Evolutionary conservation across 441 rosid genomes (phyloP).

Genomic region (Breynia disticha): DNA sequence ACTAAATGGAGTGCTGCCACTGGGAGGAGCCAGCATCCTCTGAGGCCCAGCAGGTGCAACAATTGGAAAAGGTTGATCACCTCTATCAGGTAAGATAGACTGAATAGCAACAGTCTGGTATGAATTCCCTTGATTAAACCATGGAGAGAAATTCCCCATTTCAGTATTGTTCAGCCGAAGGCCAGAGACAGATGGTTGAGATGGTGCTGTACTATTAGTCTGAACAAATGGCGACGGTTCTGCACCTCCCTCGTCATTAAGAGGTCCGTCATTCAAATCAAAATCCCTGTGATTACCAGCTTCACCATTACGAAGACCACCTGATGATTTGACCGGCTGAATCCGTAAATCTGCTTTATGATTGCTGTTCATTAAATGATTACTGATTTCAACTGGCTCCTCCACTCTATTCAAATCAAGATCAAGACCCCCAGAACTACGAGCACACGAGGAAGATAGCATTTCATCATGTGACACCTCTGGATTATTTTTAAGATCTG

Average conservation of each 20-base stretch:
- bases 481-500: conserved; percentile 18
- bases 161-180: conserved; percentile 38
- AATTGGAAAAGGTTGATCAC: conserved; percentile 57
- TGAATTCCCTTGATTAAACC: conserved; percentile 48
- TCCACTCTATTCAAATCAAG: conserved; percentile 75
- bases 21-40: conserved; percentile 26
- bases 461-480: conserved; percentile 20
- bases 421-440: conserved; percentile 58
- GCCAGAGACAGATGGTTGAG: conserved; percentile 43
- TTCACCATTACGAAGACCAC: conserved; percentile 31
- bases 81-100: conserved; percentile 47
- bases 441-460: conserved; percentile 26
- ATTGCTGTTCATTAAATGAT: conserved; percentile 28
- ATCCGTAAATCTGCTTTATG: conserved; percentile 28
- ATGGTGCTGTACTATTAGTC: conserved; percentile 27
- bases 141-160: conserved; percentile 44
- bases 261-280: conserved; percentile 91
- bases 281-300: conserved; percentile 45
- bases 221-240: conserved; percentile 43
- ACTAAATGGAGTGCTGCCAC: conserved; percentile 21
- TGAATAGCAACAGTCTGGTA: conserved; percentile 56
- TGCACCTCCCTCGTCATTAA: conserved; percentile 38
- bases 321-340: conserved; percentile 27
- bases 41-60: conserved; percentile 41
- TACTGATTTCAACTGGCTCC: conserved; percentile 45